Evolutionary conservation across 2,329 filamentous ascomycete genomes (phyloP), one percentile per base, ranked within the genome.

Genomic region (Hymenoscyphus albidus): DNA sequence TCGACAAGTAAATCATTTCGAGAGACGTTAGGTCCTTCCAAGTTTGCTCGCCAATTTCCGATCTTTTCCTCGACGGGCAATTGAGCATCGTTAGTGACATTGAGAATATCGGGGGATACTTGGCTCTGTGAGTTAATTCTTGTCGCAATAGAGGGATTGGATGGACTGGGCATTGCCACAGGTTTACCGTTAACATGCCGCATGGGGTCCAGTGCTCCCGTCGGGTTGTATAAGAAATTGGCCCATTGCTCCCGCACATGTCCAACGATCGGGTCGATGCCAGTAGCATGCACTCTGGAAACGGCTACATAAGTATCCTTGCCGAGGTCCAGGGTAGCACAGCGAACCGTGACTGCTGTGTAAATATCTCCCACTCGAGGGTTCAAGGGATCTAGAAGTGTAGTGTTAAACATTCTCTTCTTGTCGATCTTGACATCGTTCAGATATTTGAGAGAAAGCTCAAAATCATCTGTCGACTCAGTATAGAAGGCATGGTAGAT

Each of bases 401-500:
- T 75, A 18, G 68, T 73, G 55, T 72, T 65, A 42, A 72, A 68
- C 16, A 68, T 66, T 13, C 61, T 62, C 38, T 66, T 57, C 16
- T 40, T 48, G 14, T 27, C 12, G 3, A 63, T 69, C 59, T 69
- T 69, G n/a, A 73, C 61, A 55, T 67, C 63, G 10, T 31, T 58
- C 12, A 72, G 61, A 16, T 56, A 59, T n/a, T 65, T 70, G 13
- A 74, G 54, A 10, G 67, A 58, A 32, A 71, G 58, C 14, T 67
- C 57, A 42, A 67, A 65, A 10, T 72, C 67, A 6, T 63, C 67
- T 5, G 62, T 22, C 1, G 62, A 66, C 58, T 74, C 74, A 2
- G 61, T 68, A 58, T 73, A 74, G 38, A 74, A 72, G 3, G 67
- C 31, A 59, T 75, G 72, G 6, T 58, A 18, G 9, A 64, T 38